Percentiles rank a stretch among this genome's conserved stretches.
Evolutionary conservation across 2,329 filamentous ascomycete species (phyloP).

Genomic region (Sporothrix brasiliensis): DNA sequence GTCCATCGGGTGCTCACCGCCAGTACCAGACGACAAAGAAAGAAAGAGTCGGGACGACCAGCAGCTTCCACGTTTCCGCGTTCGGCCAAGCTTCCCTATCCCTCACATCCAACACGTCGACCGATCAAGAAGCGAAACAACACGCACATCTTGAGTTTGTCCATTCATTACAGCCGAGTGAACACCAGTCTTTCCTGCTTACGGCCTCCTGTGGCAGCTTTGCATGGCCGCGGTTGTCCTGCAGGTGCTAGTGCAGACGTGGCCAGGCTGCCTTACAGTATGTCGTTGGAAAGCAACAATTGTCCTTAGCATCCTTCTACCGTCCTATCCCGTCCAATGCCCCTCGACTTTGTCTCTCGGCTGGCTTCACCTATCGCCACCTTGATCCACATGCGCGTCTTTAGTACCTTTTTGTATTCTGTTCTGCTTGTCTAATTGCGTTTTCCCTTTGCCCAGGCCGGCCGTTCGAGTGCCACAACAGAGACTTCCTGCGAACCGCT

Average conservation of each 20-base stretch:
- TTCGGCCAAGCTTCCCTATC: not conserved
- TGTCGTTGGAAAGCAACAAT: not conserved
- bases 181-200: not conserved
- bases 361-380: not conserved
- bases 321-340: not conserved
- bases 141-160: not conserved
- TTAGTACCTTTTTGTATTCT: not conserved
- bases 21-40: not conserved
- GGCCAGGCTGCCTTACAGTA: slow-evolving; percentile 27
- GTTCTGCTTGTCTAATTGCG: not conserved
- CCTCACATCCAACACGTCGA: not conserved
- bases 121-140: not conserved
- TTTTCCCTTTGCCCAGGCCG: slow-evolving; percentile 3
- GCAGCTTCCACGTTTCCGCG: slow-evolving; percentile 1
- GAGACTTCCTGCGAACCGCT: slow-evolving; percentile 1
- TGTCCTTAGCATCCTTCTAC: not conserved
- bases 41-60: not conserved
- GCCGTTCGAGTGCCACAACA: slow-evolving; percentile 17
- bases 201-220: not conserved
- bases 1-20: not conserved
- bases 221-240: slow-evolving; percentile 30
- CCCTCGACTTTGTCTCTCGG: not conserved
- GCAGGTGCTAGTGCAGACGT: slow-evolving; percentile 23
- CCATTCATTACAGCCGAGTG: not conserved
- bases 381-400: not conserved